A percentile compares a stretch with the other conserved stretches of the same genome.
Conservation (phyloP, 176 grass and related monocot species). For the Avena insularis region DNA sequence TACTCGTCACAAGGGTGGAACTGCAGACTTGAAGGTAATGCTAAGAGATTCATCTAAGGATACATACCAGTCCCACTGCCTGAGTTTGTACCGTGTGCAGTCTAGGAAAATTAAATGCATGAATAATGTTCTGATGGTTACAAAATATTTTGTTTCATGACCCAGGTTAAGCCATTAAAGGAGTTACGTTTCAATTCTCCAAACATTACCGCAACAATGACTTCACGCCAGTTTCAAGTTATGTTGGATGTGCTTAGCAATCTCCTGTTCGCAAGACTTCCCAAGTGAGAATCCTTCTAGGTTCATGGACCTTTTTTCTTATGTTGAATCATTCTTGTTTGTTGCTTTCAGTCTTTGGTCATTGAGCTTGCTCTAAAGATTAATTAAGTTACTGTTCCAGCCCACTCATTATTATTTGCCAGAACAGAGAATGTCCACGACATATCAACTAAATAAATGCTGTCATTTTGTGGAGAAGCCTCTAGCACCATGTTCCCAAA, state of each 20-base stretch:
- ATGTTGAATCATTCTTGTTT: conserved; percentile 18
- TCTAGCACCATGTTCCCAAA: background rate
- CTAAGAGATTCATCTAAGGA: conserved; percentile 25
- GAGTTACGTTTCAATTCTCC: conserved; percentile 93
- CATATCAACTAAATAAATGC: conserved; percentile 33
- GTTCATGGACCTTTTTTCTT: conserved; percentile 14
- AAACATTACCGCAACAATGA: conserved; percentile 97
- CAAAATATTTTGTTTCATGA: conserved; percentile 23
- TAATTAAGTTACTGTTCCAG: conserved; percentile 8
- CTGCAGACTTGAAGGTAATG: conserved; percentile 90
- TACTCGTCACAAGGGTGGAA: conserved; percentile 95
- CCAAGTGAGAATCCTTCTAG: conserved; percentile 76
- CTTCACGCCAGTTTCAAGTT: conserved; percentile 99
- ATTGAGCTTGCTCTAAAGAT: background rate
- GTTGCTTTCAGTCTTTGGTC: conserved; percentile 13
- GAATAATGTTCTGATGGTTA: conserved; percentile 45
- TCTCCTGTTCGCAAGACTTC: conserved; percentile 85
- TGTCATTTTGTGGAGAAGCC: conserved; percentile 5
- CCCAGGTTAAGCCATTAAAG: conserved; percentile 95
- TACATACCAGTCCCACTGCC: background rate
- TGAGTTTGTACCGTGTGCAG: conserved; percentile 22
- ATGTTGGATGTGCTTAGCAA: conserved; percentile 97
- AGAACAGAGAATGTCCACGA: background rate
- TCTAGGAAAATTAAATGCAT: conserved; percentile 36
- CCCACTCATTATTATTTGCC: background rate